A percentile compares a stretch with the other conserved stretches of the same genome.
Conservation (phyloP, 2,329 filamentous ascomycete genomes). For the Lachnellula suecica region DNA sequence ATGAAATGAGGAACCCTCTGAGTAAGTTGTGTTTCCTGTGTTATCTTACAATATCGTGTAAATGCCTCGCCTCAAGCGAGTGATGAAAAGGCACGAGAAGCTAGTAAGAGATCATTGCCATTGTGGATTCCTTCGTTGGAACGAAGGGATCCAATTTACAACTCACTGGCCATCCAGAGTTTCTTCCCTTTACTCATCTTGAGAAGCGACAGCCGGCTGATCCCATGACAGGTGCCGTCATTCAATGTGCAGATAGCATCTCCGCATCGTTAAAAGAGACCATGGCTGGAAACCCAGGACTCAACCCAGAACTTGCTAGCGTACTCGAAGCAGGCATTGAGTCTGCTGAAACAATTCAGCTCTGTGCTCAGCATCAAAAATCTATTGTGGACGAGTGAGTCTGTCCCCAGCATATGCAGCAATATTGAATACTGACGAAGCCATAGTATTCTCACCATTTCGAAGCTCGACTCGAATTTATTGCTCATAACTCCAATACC, state of each 20-base stretch:
- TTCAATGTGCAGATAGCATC: conserved; percentile 77
- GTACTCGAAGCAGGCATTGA: conserved; percentile 59
- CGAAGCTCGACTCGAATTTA: conserved; percentile 70
- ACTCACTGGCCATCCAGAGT: too few species aligned
- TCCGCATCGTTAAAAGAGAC: conserved; percentile 38
- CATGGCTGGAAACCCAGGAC: conserved; percentile 25
- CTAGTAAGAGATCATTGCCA: too few species aligned
- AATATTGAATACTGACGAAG: neutral
- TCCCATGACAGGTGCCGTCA: conserved; percentile 51
- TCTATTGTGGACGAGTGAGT: conserved; percentile 55
- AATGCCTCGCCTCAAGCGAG: too few species aligned
- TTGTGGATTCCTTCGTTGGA: too few species aligned
- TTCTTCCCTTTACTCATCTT: too few species aligned
- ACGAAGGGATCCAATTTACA: too few species aligned
- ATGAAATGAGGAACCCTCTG: conserved; percentile 74
- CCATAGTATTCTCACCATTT: conserved; percentile 55
- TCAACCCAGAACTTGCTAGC: conserved; percentile 42
- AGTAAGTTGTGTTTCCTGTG: conserved; percentile 64
- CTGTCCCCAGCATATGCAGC: too few species aligned
- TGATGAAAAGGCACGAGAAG: too few species aligned
- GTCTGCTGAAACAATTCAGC: conserved; percentile 73
- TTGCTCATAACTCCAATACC: conserved; percentile 69
- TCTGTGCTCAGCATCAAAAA: conserved; percentile 76
- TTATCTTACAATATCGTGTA: conserved; percentile 72
- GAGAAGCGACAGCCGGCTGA: too few species aligned